A percentile compares a stretch with the other conserved stretches of the same genome.
Evolutionary conservation across 2,329 filamentous ascomycete species (phyloP).

Genomic region (Thielaviopsis ethacetica): DNA sequence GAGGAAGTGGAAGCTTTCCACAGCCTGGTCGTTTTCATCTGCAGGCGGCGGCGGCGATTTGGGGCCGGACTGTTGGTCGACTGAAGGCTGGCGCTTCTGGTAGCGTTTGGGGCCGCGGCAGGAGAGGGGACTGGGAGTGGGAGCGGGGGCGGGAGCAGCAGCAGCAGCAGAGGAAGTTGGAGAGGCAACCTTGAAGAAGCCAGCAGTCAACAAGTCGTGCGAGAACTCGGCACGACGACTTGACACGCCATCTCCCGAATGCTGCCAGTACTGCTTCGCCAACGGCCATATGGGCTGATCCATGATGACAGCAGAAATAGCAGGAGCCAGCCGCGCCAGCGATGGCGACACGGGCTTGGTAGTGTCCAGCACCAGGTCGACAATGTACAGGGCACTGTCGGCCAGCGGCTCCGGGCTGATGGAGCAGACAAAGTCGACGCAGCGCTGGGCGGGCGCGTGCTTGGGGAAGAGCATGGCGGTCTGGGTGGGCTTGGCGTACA

Average conservation of each 20-base stretch:
- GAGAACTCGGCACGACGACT: slow-evolving; percentile 87
- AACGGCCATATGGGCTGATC: slow-evolving; percentile 47
- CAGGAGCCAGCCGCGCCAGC: slow-evolving; percentile 38
- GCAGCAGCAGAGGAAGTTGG: slow-evolving; percentile 17
- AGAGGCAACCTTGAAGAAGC: slow-evolving; percentile 27
- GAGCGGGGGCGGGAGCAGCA: slow-evolving; percentile 8
- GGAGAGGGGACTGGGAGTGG: slow-evolving; percentile 20
- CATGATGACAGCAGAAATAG: slow-evolving; percentile 56
- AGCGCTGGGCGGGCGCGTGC: slow-evolving; percentile 49
- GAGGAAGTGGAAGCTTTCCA: slow-evolving; percentile 66
- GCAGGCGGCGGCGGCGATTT: slow-evolving; percentile 12
- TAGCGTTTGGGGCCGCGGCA: slow-evolving; percentile 23
- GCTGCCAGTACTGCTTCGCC: slow-evolving; percentile 96
- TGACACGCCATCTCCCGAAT: slow-evolving; percentile 82
- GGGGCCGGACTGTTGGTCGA: slow-evolving; percentile 1
- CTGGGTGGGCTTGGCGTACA: slow-evolving; percentile 44
- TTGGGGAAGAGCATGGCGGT: slow-evolving; percentile 76
- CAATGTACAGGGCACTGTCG: slow-evolving; percentile 27
- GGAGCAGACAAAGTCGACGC: slow-evolving; percentile 52
- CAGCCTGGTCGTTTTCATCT: slow-evolving; percentile 14
- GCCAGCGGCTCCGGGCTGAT: slow-evolving; percentile 30
- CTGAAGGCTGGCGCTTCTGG: slow-evolving; percentile 5
- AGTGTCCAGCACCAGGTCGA: slow-evolving; percentile 48
- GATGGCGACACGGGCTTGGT: slow-evolving; percentile 33
- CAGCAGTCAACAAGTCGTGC: slow-evolving; percentile 54